phyloP scores from a whole-genome alignment of 2,329 filamentous ascomycete species.

The Ophiocordyceps unilateralis region DNA sequence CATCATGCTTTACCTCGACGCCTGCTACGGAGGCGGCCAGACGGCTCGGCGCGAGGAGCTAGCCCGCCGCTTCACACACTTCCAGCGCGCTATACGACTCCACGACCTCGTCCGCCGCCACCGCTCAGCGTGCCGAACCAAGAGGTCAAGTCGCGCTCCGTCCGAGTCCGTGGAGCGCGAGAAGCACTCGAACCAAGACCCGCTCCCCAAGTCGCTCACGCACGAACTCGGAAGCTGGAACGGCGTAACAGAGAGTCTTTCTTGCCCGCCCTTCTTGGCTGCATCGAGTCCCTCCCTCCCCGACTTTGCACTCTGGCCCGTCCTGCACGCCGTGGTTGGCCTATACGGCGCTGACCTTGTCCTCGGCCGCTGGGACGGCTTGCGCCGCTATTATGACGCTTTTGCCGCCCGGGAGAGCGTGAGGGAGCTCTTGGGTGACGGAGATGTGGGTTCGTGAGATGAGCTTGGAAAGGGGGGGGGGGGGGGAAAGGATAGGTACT shows the following conservation, averaged over 20 bases:
- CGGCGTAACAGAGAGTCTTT: not conserved
- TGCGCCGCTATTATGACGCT: slow-evolving; percentile 21
- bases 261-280: not conserved
- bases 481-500: too few species aligned
- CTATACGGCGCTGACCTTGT: slow-evolving; percentile 12
- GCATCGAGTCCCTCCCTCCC: slow-evolving; percentile 19
- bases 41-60: slow-evolving; percentile 10
- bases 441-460: not conserved
- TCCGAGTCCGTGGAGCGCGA: too few species aligned
- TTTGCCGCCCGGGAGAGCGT: slow-evolving; percentile 8
- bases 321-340: slow-evolving; percentile 27
- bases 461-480: not conserved
- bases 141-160: too few species aligned
- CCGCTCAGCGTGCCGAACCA: not conserved
- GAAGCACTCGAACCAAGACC: not conserved
- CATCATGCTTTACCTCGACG: slow-evolving; percentile 44
- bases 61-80: slow-evolving; percentile 20
- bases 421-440: slow-evolving; percentile 7
- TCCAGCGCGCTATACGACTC: slow-evolving; percentile 22
- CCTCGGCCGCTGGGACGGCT: slow-evolving; percentile 12
- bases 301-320: slow-evolving; percentile 41
- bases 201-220: slow-evolving; percentile 7
- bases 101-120: slow-evolving; percentile 9
- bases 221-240: slow-evolving; percentile 19
- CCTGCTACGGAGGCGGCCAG: slow-evolving; percentile 22